Conservation (phyloP, 2,329 filamentous ascomycete genomes). For the Scortechinia acanthostroma region DNA sequence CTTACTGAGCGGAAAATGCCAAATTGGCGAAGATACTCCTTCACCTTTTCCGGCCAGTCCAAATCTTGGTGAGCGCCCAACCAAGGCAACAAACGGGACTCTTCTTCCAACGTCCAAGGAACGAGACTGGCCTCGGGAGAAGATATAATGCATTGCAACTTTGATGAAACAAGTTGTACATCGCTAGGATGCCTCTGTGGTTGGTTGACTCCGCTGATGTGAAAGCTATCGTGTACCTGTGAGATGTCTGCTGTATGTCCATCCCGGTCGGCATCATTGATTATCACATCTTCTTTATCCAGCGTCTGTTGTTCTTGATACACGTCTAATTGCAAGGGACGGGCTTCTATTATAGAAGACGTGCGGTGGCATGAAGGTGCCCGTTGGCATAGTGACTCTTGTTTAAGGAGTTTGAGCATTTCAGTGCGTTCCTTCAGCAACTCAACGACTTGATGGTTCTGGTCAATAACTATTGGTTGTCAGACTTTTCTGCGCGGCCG, state of each 20-base stretch:
- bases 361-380: too few species aligned
- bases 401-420: too few species aligned
- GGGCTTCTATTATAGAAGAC: not conserved
- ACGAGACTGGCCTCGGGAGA: not conserved
- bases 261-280: not conserved
- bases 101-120: not conserved
- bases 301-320: not conserved
- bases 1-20: not conserved
- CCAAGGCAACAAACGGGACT: not conserved
- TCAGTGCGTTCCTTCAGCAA: not conserved
- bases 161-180: not conserved
- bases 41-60: not conserved
- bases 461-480: not conserved
- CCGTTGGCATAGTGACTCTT: too few species aligned
- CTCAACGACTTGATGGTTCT: not conserved
- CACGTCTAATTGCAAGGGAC: too few species aligned
- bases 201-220: not conserved
- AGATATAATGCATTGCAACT: not conserved
- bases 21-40: not conserved
- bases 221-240: not conserved
- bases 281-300: not conserved
- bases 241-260: not conserved
- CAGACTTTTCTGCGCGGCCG: too few species aligned
- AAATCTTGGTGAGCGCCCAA: not conserved
- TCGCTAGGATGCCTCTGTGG: too few species aligned